These are phyloP conservation scores for Simmondsia chinensis DNA, from an alignment of 148 eudicot genomes.

Conservation along the genomic window DNA sequence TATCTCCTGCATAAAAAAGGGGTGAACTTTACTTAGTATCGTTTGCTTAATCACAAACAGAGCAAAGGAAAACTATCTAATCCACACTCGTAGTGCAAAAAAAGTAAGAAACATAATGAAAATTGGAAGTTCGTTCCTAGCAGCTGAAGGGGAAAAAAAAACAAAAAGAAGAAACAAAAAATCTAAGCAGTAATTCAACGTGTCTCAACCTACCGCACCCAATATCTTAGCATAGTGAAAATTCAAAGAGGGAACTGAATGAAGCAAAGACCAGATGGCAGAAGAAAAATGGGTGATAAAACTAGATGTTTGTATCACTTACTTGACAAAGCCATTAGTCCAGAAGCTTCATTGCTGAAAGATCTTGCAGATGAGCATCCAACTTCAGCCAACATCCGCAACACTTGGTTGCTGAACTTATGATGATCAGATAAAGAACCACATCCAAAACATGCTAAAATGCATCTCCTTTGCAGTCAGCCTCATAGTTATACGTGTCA, in stretches of 20 bases:
- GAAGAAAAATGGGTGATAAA: slow-evolving; percentile 4
- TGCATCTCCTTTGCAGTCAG: slow-evolving; percentile 2
- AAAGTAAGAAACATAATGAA: too few species aligned
- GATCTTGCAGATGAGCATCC: slow-evolving; percentile 12
- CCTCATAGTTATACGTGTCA: not conserved
- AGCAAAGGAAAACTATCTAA: too few species aligned
- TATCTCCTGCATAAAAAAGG: too few species aligned
- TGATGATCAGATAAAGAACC: not conserved
- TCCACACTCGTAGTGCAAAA: too few species aligned
- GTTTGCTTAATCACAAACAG: too few species aligned
- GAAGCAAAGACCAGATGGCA: slow-evolving; percentile 2
- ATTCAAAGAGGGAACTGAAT: not conserved
- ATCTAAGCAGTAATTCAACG: too few species aligned
- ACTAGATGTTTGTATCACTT: slow-evolving; percentile 9
- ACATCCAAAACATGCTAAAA: not conserved
- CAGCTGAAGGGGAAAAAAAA: too few species aligned
- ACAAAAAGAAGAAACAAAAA: too few species aligned
- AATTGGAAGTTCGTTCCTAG: too few species aligned
- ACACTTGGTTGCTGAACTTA: slow-evolving; percentile 11
- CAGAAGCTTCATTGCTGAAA: slow-evolving; percentile 18
- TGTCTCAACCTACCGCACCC: too few species aligned
- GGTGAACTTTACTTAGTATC: too few species aligned
- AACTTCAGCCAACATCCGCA: slow-evolving; percentile 6
- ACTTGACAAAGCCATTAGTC: slow-evolving; percentile 15
- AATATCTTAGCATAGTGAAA: not conserved